Conservation (phyloP, 1,284 basidiomycete species). For the Pseudozyma flocculosa region DNA sequence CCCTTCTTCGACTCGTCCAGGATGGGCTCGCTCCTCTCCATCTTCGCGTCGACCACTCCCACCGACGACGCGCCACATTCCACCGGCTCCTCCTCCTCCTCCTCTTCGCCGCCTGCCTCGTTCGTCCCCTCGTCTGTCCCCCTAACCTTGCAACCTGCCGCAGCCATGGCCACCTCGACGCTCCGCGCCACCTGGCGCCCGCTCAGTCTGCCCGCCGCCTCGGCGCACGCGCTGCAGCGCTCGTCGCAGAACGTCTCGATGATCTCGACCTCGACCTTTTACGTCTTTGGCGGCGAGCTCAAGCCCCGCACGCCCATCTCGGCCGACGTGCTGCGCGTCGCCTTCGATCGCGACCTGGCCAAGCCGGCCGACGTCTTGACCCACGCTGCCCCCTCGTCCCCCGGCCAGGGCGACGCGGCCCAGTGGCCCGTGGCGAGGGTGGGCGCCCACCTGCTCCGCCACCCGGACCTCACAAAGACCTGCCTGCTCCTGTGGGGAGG, state of each 20-base stretch:
- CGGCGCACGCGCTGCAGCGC: not conserved
- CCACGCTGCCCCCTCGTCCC: no score
- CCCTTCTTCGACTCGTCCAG: no score
- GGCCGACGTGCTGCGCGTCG: conserved; percentile 26
- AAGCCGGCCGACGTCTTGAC: conserved; percentile 1
- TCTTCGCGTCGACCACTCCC: no score
- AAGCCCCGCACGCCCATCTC: conserved; percentile 60
- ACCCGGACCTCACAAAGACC: conserved; percentile 13
- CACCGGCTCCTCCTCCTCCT: no score
- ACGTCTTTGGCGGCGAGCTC: conserved; percentile 61
- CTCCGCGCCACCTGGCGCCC: not conserved
- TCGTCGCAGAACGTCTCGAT: not conserved
- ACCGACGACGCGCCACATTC: no score
- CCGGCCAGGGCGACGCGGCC: no score
- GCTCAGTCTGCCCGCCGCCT: not conserved
- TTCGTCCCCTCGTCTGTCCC: no score
- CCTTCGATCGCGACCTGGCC: not conserved
- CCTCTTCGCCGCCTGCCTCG: no score
- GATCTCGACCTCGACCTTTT: conserved; percentile 33
- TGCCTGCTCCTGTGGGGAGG: conserved; percentile 62
- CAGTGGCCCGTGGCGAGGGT: conserved; percentile 57
- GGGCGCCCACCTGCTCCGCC: conserved; percentile 55
- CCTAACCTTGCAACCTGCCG: no score
- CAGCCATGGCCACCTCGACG: not conserved
- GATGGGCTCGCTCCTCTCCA: no score